These are phyloP conservation scores for Saccharum spontaneum DNA, from an alignment of 176 grass and related monocot species.

Conservation along the genomic window DNA sequence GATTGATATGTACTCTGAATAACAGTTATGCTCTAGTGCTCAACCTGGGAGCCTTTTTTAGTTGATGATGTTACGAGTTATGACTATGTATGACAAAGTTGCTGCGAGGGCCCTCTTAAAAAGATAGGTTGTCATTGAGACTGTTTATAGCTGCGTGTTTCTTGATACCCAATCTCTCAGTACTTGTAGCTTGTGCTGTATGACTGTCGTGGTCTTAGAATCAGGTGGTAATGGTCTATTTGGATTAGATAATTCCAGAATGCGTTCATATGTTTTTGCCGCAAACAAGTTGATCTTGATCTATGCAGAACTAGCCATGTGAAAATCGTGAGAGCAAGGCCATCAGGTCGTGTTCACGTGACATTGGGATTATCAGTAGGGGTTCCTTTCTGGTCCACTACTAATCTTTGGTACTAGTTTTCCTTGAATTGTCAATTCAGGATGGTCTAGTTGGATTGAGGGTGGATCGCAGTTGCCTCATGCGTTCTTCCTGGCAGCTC, in stretches of 20 bases:
- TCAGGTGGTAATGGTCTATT: not conserved
- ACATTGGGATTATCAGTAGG: not conserved
- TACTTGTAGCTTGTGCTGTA: not conserved
- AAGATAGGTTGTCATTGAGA: slow-evolving; percentile 35
- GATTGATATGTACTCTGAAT: slow-evolving; percentile 51
- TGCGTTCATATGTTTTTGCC: not conserved
- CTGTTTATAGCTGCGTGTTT: slow-evolving; percentile 15
- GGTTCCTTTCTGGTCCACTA: not conserved
- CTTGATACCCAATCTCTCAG: slow-evolving; percentile 4
- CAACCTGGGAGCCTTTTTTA: slow-evolving; percentile 37
- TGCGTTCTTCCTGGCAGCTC: slow-evolving; percentile 11
- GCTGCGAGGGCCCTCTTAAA: slow-evolving; percentile 12
- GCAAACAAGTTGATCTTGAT: not conserved
- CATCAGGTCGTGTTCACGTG: not conserved
- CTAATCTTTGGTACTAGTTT: not conserved
- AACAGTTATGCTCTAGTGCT: slow-evolving; percentile 27
- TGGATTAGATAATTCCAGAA: not conserved
- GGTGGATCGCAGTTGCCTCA: slow-evolving; percentile 26
- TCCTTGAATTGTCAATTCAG: not conserved
- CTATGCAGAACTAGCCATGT: not conserved
- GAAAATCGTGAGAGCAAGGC: not conserved
- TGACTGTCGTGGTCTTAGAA: slow-evolving; percentile 16
- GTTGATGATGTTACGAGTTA: slow-evolving; percentile 30
- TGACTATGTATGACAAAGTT: slow-evolving; percentile 30
- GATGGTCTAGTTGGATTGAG: not conserved